Percentiles rank a stretch among this genome's conserved stretches.
Conservation (phyloP, 73 alveolate genomes). For the Paramecium octaurelia region DNA sequence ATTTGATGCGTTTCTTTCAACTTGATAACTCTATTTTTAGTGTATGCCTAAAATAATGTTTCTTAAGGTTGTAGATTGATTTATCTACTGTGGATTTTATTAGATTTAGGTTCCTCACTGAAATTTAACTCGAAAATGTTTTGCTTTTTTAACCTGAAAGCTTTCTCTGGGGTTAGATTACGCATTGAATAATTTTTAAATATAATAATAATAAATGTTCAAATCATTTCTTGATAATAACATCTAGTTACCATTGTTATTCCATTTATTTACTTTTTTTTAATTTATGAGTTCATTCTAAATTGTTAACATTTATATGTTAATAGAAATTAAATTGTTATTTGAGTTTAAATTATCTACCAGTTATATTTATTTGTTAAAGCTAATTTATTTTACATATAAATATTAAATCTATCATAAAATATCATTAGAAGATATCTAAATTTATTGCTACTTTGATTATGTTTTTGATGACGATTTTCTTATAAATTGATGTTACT, state of each 20-base stretch:
- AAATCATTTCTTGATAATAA: neutral
- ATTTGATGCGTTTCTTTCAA: neutral
- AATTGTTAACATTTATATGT: neutral
- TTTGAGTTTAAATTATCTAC: neutral
- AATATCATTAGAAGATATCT: too few species aligned
- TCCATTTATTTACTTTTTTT: too few species aligned
- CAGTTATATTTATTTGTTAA: neutral
- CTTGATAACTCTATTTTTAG: neutral
- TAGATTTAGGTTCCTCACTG: neutral
- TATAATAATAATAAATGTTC: neutral
- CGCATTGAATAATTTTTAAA: constrained; percentile 8
- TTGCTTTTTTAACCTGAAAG: neutral
- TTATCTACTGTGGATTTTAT: neutral
- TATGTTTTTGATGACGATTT: too few species aligned
- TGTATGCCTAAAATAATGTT: neutral
- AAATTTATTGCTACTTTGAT: too few species aligned
- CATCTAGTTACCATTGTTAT: too few species aligned
- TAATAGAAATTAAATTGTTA: neutral
- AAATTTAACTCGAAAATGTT: neutral
- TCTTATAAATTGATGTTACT: neutral
- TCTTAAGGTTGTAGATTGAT: neutral
- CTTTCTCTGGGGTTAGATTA: neutral
- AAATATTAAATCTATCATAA: neutral
- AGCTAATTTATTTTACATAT: neutral
- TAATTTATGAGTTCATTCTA: neutral